Conservation (phyloP, 345 rosid species). For the Camelina sativa region DNA sequence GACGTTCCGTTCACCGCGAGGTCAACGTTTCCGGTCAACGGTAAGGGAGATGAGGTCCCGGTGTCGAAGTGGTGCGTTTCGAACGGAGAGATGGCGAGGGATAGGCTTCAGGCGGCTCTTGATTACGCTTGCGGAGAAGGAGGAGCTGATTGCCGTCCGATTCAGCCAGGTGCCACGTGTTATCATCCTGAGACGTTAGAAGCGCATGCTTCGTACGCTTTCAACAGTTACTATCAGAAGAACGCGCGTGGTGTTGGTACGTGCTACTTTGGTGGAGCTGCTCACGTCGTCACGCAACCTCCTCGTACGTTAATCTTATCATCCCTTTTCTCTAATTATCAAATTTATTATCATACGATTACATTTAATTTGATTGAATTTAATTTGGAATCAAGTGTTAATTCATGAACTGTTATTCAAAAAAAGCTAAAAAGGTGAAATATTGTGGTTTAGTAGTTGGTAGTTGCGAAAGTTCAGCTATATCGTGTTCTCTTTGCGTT, state of each 20-base stretch:
- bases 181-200: conserved; percentile 60
- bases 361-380: neutral
- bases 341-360: neutral
- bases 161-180: conserved; percentile 76
- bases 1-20: conserved; percentile 47
- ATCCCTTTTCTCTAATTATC: neutral
- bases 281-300: conserved; percentile 66
- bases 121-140: conserved; percentile 93
- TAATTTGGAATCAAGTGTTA: neutral
- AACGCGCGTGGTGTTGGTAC: conserved; percentile 63
- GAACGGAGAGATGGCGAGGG: conserved; percentile 44
- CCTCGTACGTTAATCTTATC: conserved; percentile 58
- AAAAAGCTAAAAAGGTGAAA: neutral
- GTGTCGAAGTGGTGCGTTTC: conserved; percentile 84
- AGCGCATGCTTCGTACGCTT: conserved; percentile 91
- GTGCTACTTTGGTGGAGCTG: conserved; percentile 75
- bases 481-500: neutral
- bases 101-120: conserved; percentile 64
- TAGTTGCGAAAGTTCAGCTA: neutral
- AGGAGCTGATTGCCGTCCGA: conserved; percentile 84
- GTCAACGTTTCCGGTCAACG: conserved; percentile 39
- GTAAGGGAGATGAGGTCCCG: conserved; percentile 43
- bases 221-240: conserved; percentile 90
- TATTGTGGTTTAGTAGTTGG: neutral
- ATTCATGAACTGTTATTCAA: no score